phyloP scores from a whole-genome alignment of 1,284 basidiomycete genomes.

The Leccinum pallidistipes region DNA sequence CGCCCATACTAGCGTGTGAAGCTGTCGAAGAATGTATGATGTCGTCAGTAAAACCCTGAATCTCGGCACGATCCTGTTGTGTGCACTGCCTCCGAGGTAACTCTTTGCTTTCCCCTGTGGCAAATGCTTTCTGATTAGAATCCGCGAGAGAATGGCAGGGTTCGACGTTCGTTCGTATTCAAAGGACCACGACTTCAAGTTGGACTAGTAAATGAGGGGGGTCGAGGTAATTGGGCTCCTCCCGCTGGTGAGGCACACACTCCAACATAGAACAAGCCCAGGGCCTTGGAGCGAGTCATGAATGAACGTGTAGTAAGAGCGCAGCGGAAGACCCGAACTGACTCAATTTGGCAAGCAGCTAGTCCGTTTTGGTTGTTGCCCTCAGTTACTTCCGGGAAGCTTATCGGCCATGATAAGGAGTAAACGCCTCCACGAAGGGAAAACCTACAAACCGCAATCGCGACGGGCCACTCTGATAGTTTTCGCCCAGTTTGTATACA shows the following conservation, averaged over 20 bases:
- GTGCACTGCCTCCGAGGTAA: neutral
- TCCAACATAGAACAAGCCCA: neutral
- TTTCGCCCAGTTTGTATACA: neutral
- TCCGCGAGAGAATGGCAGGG: neutral
- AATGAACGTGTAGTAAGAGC: neutral
- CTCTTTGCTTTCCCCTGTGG: neutral
- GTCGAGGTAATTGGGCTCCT: neutral
- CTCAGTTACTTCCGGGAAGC: neutral
- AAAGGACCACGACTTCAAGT: neutral
- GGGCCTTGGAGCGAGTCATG: neutral
- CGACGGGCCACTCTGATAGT: too few relatives aligned
- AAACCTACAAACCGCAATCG: too few relatives aligned
- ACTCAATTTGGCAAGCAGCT: neutral
- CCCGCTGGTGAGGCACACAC: neutral
- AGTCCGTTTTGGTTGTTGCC: too few relatives aligned
- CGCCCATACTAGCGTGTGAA: conserved; percentile 5
- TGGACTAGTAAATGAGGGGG: neutral
- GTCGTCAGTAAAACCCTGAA: neutral
- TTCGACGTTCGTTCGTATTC: neutral
- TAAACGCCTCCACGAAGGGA: too few relatives aligned
- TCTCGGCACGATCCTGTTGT: neutral
- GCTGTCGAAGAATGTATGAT: neutral
- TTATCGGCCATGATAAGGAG: neutral
- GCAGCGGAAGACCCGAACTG: neutral
- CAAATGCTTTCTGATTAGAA: neutral